Conservation (phyloP, 2,329 filamentous ascomycete genomes). For the Cadophora gregata region DNA sequence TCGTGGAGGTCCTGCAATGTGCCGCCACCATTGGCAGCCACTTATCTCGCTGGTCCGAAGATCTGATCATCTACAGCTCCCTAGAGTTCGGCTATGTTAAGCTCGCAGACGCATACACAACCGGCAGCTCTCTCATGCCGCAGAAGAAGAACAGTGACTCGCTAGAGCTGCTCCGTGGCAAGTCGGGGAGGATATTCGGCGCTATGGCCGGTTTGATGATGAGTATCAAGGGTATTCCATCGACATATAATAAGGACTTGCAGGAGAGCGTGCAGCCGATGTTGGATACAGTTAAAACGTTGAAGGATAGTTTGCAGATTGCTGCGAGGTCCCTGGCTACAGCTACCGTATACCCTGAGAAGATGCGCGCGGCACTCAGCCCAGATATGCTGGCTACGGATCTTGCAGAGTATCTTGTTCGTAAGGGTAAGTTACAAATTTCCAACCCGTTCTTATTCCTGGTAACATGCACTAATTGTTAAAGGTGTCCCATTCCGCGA, state of each 20-base stretch:
- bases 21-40: neutral
- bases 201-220: conserved; percentile 83
- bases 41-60: conserved; percentile 68
- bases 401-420: conserved; percentile 67
- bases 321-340: conserved; percentile 81
- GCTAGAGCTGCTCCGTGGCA: conserved; percentile 77
- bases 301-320: conserved; percentile 82
- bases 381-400: conserved; percentile 60
- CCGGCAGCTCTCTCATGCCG: conserved; percentile 60
- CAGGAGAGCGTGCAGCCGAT: conserved; percentile 88
- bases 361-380: conserved; percentile 75
- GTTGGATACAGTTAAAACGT: conserved; percentile 82
- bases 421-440: conserved; percentile 52
- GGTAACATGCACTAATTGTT: conserved; percentile 51
- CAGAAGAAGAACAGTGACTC: conserved; percentile 84
- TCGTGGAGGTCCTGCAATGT: conserved; percentile 81
- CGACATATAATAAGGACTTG: conserved; percentile 48
- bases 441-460: neutral
- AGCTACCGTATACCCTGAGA: conserved; percentile 70
- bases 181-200: conserved; percentile 77
- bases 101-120: conserved; percentile 80
- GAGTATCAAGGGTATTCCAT: conserved; percentile 71
- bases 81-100: conserved; percentile 73
- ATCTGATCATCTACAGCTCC: conserved; percentile 82
- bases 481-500: conserved; percentile 79